phyloP scores from a whole-genome alignment of 768 basidiomycete genomes.

The Suillus bovinus region DNA sequence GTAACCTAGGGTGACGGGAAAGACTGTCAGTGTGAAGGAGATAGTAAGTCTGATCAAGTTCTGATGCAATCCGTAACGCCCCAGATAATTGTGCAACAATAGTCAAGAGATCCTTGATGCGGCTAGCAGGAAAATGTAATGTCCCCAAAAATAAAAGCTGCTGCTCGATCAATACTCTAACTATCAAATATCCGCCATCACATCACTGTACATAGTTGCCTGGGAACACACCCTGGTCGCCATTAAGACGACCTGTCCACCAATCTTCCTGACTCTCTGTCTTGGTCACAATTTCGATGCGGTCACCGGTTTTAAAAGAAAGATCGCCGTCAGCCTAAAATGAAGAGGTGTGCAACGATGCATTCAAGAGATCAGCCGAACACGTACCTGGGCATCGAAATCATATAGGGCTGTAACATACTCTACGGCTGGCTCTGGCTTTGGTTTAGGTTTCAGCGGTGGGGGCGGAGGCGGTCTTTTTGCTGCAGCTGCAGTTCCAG shows the following conservation, averaged over 20 bases:
- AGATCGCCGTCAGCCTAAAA: conserved; percentile 88
- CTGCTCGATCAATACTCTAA: neutral
- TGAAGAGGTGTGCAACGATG: neutral
- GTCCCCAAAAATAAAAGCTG: neutral
- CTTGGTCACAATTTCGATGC: conserved; percentile 86
- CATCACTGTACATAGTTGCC: conserved; percentile 48
- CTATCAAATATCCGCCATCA: conserved; percentile 3
- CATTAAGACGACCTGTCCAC: conserved; percentile 93
- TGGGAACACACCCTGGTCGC: conserved; percentile 87
- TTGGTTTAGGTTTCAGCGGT: conserved; percentile 86
- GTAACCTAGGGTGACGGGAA: conserved; percentile 3
- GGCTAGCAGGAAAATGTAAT: neutral
- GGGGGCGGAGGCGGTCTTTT: conserved; percentile 91
- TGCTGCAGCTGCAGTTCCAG: conserved; percentile 40
- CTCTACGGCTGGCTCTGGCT: conserved; percentile 56
- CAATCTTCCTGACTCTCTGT: conserved; percentile 87
- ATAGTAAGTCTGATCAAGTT: neutral
- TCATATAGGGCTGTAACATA: conserved; percentile 95
- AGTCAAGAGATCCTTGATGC: neutral
- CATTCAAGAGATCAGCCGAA: neutral
- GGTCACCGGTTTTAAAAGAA: conserved; percentile 85
- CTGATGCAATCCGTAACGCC: neutral
- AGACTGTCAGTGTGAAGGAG: conserved; percentile 12
- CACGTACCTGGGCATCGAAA: conserved; percentile 80
- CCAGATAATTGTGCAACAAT: neutral